phyloP scores from a whole-genome alignment of 805 yeast genomes.

The Candida dendrica region DNA sequence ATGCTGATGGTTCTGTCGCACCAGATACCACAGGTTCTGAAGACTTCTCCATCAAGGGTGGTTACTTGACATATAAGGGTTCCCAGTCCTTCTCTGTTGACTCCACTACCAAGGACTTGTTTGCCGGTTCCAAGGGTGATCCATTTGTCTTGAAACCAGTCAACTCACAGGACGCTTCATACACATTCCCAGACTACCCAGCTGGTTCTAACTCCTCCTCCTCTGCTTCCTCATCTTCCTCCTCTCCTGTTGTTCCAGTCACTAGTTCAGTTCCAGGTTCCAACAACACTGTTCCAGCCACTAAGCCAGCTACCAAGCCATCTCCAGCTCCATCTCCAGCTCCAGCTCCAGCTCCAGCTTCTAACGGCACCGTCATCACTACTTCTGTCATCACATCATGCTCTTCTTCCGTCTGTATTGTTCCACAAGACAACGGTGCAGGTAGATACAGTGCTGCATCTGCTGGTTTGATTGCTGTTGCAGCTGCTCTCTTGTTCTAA shows the following conservation, averaged over 20 bases:
- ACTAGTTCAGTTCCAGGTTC: not conserved
- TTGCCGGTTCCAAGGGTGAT: constrained; percentile 7
- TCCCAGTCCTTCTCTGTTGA: constrained; percentile 32
- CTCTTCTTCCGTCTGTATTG: no score
- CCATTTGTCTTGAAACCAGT: constrained; percentile 13
- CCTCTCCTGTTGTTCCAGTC: constrained; percentile 1
- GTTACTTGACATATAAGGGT: constrained; percentile 29
- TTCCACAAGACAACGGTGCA: constrained; percentile 20
- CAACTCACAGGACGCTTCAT: constrained; percentile 15
- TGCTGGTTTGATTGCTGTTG: constrained; percentile 24
- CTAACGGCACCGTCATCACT: no score
- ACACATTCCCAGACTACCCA: constrained; percentile 10
- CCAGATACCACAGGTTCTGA: constrained; percentile 24
- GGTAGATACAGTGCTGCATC: constrained; percentile 12
- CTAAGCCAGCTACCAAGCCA: no score
- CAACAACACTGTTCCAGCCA: no score
- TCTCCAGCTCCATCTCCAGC: not conserved
- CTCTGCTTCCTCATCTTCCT: constrained; percentile 6
- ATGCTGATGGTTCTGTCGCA: constrained; percentile 17
- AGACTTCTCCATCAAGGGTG: constrained; percentile 33
- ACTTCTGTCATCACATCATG: constrained; percentile 6
- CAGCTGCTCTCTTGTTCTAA: constrained; percentile 23
- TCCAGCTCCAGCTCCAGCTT: constrained; percentile 1
- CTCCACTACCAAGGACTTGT: constrained; percentile 12
- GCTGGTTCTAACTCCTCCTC: not conserved